Evolutionary conservation across 2,329 filamentous ascomycete genomes (phyloP).

Genomic region (Fusarium stilboides): DNA sequence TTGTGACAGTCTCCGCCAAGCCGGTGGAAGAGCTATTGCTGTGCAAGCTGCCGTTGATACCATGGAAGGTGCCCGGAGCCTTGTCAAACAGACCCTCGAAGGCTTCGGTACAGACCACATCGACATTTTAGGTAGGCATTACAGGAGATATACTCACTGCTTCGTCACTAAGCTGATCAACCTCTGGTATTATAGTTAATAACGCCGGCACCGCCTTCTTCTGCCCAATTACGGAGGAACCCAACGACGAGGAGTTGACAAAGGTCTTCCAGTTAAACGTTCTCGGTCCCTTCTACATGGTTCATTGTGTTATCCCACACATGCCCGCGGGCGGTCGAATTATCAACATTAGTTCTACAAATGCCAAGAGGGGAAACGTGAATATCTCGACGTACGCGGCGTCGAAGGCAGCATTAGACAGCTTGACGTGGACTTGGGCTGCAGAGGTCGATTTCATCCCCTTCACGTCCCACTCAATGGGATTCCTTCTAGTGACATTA

Average conservation of each 20-base stretch:
- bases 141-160: too few relatives aligned
- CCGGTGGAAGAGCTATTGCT: conserved; percentile 52
- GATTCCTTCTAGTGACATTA: not conserved
- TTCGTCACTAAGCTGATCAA: too few relatives aligned
- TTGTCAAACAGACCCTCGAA: conserved; percentile 56
- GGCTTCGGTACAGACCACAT: conserved; percentile 55
- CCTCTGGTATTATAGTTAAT: conserved; percentile 54
- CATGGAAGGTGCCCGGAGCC: conserved; percentile 50
- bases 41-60: conserved; percentile 55
- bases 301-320: conserved; percentile 53
- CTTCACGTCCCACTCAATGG: rapidly evolving
- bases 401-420: conserved; percentile 55
- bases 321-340: conserved; percentile 56
- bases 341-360: conserved; percentile 46
- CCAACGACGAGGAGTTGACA: conserved; percentile 46
- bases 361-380: conserved; percentile 35
- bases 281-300: conserved; percentile 54
- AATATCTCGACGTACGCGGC: conserved; percentile 40
- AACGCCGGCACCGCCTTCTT: conserved; percentile 53
- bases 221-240: conserved; percentile 38
- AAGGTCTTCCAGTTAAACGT: conserved; percentile 55
- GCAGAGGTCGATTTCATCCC: conserved; percentile 47
- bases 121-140: conserved; percentile 57
- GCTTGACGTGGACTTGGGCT: conserved; percentile 54
- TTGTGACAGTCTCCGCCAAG: conserved; percentile 52